Base-by-base conservation (phyloP, 768 basidiomycete species). In the Peribolospora baueri region DNA sequence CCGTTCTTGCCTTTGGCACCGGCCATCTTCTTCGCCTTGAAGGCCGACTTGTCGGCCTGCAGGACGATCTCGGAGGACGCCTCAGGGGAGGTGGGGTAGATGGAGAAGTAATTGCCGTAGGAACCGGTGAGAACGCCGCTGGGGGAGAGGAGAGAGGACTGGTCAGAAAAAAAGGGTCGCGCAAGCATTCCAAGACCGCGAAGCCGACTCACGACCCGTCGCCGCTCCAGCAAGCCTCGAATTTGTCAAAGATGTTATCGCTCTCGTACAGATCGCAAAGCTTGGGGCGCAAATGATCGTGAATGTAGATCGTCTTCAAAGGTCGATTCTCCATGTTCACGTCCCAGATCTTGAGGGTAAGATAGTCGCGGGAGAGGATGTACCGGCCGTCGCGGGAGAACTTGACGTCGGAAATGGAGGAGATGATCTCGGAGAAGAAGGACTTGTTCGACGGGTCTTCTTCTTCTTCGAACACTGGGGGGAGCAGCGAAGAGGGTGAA, bases 31-130 rank as follows among this genome's bases (percentile, higher is more conserved):
- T 95, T 98, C 51, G 85, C 86, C 69, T 97, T 97, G 74, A 98
- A 98, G 5, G 91, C 90, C 11, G 87, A 90, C 69, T 98, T 98
- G 73, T 98, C 93, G 2, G 93, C 93, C 69, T 97, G 93, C 55
- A 98, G 70, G 9, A 95, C 84, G 48, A 90, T 79, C 64, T 97
- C 93, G 58, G 80, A 82, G 59, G 79, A 65, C 6, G 57, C 61
- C 8, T 7, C 7, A 41, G 80, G 78, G 57, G 91, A 85, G 53
- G 79, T 77, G 68, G 97, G 91, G 70, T 87, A 98, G 78, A 98
- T 93, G 68, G 88, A 87, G 82, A 98, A 90, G 72, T 91, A 97
- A 71, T 98, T 98, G 73, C 97, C 91, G 72, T 98, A 98, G 52
- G 93, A 97, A 48, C 93, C 93, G n/a, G 93, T 95, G 60, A 98